Base-by-base conservation (phyloP, 495 filamentous ascomycete species). In the Trypethelium eluteriae region DNA sequence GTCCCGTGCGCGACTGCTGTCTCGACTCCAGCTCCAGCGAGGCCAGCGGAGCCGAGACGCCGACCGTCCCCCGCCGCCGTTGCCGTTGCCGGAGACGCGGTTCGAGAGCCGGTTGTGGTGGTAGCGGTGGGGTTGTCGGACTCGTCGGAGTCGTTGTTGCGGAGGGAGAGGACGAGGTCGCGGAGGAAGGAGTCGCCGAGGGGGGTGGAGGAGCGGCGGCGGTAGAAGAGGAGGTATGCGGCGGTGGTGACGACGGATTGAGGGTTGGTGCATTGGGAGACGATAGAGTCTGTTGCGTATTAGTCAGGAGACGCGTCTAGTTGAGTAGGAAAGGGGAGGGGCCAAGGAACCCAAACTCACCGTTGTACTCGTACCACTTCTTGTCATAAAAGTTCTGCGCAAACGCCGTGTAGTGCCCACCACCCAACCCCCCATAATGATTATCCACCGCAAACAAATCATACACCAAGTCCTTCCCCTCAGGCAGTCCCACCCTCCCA, bases 221-320 rank as follows among this genome's bases (percentile, higher is more conserved):
- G 89, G 78, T 98, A 98, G 82, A 98, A 98, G 44, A 98, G 80
- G 9, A 98, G 86, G 75, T 98, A 98, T 0, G 94, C 95, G 34
- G 87, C 84, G 4, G 84, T 70, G 2, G 86, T 87, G 44, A 90
- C 83, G 7, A 90, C 82, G n/a, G 53, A 59, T 59, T 73, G 76
- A 53, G 81, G 70, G 0, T 85, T 79, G 10, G 79, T 79, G 5
- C 77, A 72, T 68, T 80, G 77, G 63, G 78, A 80, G 32, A 92
- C 90, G 14, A 41, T 61, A 76, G 81, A 63, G 88, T 96, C 93
- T 97, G 74, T 61, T 39, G 35, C 34, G 47, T 46, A 71, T 62
- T 14, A n/a, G 44, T 71, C 65, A 73, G 41, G 44, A 44, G 14
- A 14, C 41, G 6, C 41, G 7, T 14, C 7, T 7, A 44, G 41